Evolutionary conservation across 2,329 filamentous ascomycete genomes (phyloP), one percentile per base, ranked within the genome.

Genomic region (Clonostachys rhizophaga): DNA sequence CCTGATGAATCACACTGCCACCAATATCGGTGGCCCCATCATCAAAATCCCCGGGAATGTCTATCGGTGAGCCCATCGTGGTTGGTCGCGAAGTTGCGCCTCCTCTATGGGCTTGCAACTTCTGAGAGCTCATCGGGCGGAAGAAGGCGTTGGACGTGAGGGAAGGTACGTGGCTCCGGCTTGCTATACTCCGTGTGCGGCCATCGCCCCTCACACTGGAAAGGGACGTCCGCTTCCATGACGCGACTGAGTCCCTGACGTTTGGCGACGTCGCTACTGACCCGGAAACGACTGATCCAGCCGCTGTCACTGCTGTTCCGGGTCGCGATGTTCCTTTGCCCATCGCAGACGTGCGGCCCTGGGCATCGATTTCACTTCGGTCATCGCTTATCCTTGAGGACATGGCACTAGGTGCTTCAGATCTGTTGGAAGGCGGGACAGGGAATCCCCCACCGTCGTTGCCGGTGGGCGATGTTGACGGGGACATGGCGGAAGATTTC

Each of bases 91-190:
- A 46, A n/a, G 41, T 61, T 9, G 67, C 77, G 53, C 85, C 81
- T 52, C 60, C 84, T 64, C 92, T 79, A 67, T 97, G 94, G 47
- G 91, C 91, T 68, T 97, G 92, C 44, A 97, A 74, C 63, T 90
- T 87, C 64, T 96, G 91, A 20, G 92, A 95, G 69, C 91, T 97
- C 90, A 99, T 95, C 37, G 94, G 94, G 18, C 86, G 87, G 62
- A 95, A 96, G 71, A 99, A 97, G 46, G 89, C 92, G 60, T 92
- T 87, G 14, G 90, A 91, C 4, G 90, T 86, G 46, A 99, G 72
- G 2, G 87, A 91, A 2, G 94, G 91, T 17, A 95, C 91, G 73
- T 99, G 94, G 40, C 89, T 94, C 59, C 86, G 81, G 62, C 86
- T 91, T 42, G 86, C 76, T 40, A 88, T 39, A 18, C 36, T 39